These are phyloP conservation scores for Fraxinus sp. DNA, from an alignment of 305 asterid species.

Conservation along the genomic window DNA sequence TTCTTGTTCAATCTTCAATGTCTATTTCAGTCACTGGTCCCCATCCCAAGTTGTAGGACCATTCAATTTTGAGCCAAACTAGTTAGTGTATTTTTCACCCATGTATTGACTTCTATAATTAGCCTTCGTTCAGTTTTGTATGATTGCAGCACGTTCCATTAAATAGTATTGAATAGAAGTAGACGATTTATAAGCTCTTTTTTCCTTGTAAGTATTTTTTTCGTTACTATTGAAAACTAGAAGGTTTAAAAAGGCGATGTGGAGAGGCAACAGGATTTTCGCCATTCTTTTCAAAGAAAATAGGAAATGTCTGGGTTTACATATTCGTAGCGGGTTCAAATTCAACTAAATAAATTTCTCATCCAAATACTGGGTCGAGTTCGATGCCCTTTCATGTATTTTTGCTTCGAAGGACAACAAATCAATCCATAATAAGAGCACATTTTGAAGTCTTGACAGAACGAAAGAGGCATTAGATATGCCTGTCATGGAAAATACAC, in stretches of 20 bases:
- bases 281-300: not conserved
- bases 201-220: not conserved
- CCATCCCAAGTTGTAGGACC: conserved; percentile 22
- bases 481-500: not conserved
- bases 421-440: not conserved
- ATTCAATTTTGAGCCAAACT: conserved; percentile 25
- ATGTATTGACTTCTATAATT: not conserved
- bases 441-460: not conserved
- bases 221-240: not conserved
- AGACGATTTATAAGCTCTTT: not conserved
- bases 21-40: not conserved
- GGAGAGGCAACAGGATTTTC: not conserved
- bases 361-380: not conserved
- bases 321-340: not conserved
- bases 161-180: not conserved
- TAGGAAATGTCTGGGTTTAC: not conserved
- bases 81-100: not conserved
- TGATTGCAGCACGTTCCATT: not conserved
- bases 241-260: not conserved
- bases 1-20: not conserved
- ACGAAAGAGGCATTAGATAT: not conserved
- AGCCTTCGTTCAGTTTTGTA: not conserved
- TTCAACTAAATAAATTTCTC: not conserved
- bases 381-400: not conserved
- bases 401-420: not conserved